Evolutionary conservation across 495 filamentous ascomycete genomes (phyloP).

Genomic region (Trichoderma erinaceum): DNA sequence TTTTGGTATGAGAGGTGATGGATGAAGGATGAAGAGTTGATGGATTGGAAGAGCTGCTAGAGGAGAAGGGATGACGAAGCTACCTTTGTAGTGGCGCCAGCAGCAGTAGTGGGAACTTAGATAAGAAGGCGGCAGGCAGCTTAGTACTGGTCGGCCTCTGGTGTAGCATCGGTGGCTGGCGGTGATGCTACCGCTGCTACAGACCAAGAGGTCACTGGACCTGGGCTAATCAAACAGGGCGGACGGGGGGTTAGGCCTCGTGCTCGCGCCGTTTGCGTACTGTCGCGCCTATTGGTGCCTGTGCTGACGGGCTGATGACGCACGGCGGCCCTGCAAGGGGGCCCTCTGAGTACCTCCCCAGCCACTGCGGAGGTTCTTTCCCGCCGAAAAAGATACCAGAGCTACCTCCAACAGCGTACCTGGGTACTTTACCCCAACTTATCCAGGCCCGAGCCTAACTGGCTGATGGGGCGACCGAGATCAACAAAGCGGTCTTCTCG

Average conservation of each 20-base stretch:
- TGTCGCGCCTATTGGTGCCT: neutral
- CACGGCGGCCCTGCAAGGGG: slow-evolving; percentile 9
- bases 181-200: neutral
- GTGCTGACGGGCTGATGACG: slow-evolving; percentile 13
- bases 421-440: slow-evolving; percentile 3
- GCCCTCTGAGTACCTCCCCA: neutral
- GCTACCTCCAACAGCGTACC: neutral
- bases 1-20: neutral
- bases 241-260: neutral
- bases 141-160: neutral
- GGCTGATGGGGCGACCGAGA: slow-evolving; percentile 9
- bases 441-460: neutral
- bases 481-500: neutral
- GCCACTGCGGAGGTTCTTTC: neutral
- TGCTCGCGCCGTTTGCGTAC: slow-evolving; percentile 2
- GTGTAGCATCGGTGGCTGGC: slow-evolving; percentile 5
- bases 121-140: slow-evolving; percentile 9
- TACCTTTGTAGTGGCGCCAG: slow-evolving; percentile 2
- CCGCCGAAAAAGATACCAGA: neutral
- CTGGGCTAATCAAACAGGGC: neutral
- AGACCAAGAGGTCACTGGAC: slow-evolving; percentile 4
- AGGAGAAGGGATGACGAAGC: slow-evolving; percentile 7
- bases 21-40: neutral
- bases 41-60: neutral
- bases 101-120: neutral